phyloP scores from a whole-genome alignment of 306 rosid species.

The Parietaria judaica region DNA sequence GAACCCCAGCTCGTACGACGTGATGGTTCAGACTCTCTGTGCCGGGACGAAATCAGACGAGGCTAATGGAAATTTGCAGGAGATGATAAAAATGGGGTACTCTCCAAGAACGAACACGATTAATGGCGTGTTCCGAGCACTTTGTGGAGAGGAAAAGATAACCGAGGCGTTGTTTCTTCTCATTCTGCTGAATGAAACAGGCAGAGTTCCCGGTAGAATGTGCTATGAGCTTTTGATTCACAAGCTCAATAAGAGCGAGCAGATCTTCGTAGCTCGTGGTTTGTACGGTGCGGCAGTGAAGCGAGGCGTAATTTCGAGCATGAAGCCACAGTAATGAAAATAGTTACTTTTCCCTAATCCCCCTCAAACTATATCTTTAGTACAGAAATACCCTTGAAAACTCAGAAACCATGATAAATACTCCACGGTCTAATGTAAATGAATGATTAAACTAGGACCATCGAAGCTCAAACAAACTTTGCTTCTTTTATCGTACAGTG shows the following conservation, averaged over 20 bases:
- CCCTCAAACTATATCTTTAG: no score
- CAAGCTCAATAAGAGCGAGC: slow-evolving; percentile 36
- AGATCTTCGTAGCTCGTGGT: slow-evolving; percentile 26
- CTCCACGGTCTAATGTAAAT: background rate
- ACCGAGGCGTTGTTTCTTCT: slow-evolving; percentile 39
- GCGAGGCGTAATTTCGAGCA: slow-evolving; percentile 36
- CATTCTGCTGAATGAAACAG: slow-evolving; percentile 27
- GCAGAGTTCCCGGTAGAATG: slow-evolving; percentile 24
- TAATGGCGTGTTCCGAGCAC: slow-evolving; percentile 35
- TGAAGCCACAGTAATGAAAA: slow-evolving; percentile 20
- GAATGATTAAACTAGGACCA: background rate
- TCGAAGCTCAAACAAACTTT: background rate
- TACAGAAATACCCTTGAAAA: no score
- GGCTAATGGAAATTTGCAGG: slow-evolving; percentile 33
- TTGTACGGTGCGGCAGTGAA: slow-evolving; percentile 52
- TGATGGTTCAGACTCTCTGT: slow-evolving; percentile 41
- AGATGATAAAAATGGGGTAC: slow-evolving; percentile 41
- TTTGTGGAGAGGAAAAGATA: slow-evolving; percentile 40
- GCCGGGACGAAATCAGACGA: slow-evolving; percentile 30
- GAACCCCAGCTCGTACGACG: slow-evolving; percentile 35
- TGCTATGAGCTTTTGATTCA: slow-evolving; percentile 35
- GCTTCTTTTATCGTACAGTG: background rate
- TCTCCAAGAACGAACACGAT: slow-evolving; percentile 22
- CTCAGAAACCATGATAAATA: background rate
- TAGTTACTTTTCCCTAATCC: background rate